Percentiles rank a stretch among this genome's conserved stretches.
These are phyloP conservation scores for Ottelia alismoides DNA, from an alignment of 106 monocot species.

Conservation along the genomic window DNA sequence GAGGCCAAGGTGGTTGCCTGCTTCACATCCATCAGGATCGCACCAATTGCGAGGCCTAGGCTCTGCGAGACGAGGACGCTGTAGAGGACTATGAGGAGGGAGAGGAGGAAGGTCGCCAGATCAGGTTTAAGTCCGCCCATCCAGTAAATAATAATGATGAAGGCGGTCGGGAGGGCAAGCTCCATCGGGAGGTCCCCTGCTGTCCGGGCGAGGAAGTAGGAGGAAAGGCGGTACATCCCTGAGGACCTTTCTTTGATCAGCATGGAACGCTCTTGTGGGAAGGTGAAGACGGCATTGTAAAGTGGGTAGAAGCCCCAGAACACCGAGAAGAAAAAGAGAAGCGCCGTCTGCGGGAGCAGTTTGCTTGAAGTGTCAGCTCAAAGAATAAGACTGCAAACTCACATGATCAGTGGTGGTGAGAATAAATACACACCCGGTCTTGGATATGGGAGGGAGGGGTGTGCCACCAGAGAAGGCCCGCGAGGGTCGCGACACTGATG, in stretches of 20 bases:
- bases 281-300: constrained; percentile 85
- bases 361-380: background rate
- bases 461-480: constrained; percentile 72
- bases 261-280: constrained; percentile 55
- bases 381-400: background rate
- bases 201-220: constrained; percentile 73
- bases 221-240: constrained; percentile 78
- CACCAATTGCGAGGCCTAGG: constrained; percentile 68
- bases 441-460: constrained; percentile 53
- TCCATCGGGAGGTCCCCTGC: constrained; percentile 79
- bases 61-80: constrained; percentile 66
- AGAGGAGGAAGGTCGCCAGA: constrained; percentile 36
- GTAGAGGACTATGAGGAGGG: constrained; percentile 51
- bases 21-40: constrained; percentile 75
- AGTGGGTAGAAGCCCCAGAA: constrained; percentile 92
- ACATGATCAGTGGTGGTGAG: background rate
- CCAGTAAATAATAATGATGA: constrained; percentile 70
- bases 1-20: constrained; percentile 79
- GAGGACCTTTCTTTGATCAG: constrained; percentile 53
- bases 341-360: constrained; percentile 30
- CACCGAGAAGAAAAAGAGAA: constrained; percentile 82
- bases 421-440: constrained; percentile 39
- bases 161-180: constrained; percentile 76
- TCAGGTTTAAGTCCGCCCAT: constrained; percentile 71
- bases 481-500: constrained; percentile 46